Conservation (phyloP, 139 green algal species). For the Coelastrella sp. region DNA sequence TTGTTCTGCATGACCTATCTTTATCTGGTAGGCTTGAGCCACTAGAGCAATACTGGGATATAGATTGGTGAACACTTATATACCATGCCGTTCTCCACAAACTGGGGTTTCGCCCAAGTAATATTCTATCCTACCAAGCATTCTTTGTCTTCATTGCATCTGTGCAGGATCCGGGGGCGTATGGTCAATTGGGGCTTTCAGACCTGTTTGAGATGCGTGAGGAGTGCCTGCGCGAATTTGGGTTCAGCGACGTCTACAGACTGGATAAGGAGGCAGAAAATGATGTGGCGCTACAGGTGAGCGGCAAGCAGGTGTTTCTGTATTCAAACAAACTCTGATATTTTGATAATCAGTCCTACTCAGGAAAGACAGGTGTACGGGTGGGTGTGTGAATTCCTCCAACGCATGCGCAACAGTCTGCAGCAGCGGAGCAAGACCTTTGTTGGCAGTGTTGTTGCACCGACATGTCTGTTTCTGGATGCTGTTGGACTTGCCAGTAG, state of each 20-base stretch:
- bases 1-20: no score
- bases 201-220: conserved; percentile 98
- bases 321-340: no score
- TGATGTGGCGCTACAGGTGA: conserved; percentile 82
- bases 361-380: background rate
- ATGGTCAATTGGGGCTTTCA: conserved; percentile 89
- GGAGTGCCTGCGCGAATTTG: conserved; percentile 97
- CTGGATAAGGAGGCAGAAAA: conserved; percentile 91
- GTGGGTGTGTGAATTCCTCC: background rate
- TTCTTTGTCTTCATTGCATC: background rate
- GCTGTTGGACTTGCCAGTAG: no score
- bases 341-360: no score
- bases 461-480: no score
- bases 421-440: no score
- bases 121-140: background rate
- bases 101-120: no score
- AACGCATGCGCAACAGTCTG: background rate
- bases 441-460: no score
- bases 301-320: background rate
- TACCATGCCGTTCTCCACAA: no score
- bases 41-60: no score
- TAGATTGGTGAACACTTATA: no score
- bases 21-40: no score
- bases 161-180: conserved; percentile 78
- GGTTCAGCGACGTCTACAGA: conserved; percentile 95